Percentiles rank a stretch among this genome's conserved stretches.
phyloP scores from a whole-genome alignment of 2,329 filamentous ascomycete genomes.

The Cladorrhinum sp. region DNA sequence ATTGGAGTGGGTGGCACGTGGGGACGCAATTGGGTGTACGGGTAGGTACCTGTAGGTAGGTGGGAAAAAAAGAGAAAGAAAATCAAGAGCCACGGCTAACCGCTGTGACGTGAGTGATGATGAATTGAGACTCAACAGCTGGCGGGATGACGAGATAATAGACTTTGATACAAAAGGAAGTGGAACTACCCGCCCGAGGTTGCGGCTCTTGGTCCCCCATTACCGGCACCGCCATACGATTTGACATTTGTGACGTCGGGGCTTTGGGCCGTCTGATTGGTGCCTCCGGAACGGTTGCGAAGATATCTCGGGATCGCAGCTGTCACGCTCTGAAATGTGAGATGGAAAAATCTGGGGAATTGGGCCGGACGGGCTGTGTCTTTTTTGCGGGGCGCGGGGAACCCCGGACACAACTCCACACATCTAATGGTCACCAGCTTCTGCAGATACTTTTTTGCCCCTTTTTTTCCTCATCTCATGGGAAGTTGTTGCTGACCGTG shows the following conservation, averaged over 20 bases:
- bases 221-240: not conserved
- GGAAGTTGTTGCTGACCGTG: too few relatives aligned
- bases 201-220: constrained; percentile 7
- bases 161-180: constrained; percentile 24
- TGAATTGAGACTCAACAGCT: not conserved
- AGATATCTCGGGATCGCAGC: constrained; percentile 23
- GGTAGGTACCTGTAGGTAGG: too few relatives aligned
- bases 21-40: constrained; percentile 13
- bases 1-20: constrained; percentile 28
- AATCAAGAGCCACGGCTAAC: not conserved
- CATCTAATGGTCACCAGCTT: not conserved
- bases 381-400: constrained; percentile 4
- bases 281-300: constrained; percentile 16
- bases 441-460: not conserved
- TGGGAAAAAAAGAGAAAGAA: constrained; percentile 15
- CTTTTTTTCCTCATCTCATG: not conserved
- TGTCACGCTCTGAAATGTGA: constrained; percentile 4
- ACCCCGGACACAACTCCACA: constrained; percentile 1
- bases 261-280: constrained; percentile 26
- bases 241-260: constrained; percentile 19
- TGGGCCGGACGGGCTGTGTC: too few relatives aligned
- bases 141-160: constrained; percentile 20
- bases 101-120: not conserved
- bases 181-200: constrained; percentile 23
- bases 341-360: not conserved